These are phyloP conservation scores for Boeremia lycopersici DNA, from an alignment of 2,329 filamentous ascomycete genomes.

Conservation along the genomic window DNA sequence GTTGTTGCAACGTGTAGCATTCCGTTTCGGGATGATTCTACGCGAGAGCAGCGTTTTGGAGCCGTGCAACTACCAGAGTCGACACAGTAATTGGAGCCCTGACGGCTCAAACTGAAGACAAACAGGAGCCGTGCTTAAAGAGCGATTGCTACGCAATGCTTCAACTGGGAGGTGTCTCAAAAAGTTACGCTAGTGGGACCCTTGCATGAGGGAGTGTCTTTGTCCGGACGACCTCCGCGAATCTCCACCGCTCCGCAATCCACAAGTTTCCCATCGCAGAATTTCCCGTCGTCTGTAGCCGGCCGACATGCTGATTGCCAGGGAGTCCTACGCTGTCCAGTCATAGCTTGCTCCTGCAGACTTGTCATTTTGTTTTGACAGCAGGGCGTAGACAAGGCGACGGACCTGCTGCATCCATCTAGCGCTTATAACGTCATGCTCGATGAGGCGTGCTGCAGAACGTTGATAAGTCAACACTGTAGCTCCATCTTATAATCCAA, in stretches of 20 bases:
- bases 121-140: not conserved
- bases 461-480: not conserved
- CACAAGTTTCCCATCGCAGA: not conserved
- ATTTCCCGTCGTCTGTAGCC: not conserved
- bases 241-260: not conserved
- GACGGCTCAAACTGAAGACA: not conserved
- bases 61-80: not conserved
- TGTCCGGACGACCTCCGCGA: not conserved
- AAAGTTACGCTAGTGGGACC: slow-evolving; percentile 10
- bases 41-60: not conserved
- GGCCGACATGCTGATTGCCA: slow-evolving; percentile 3
- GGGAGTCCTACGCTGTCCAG: not conserved
- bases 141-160: not conserved
- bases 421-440: slow-evolving; percentile 7
- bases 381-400: not conserved
- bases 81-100: not conserved
- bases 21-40: slow-evolving; percentile 18
- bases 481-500: not conserved
- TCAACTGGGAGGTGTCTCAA: slow-evolving; percentile 11
- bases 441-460: not conserved
- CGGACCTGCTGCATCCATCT: slow-evolving; percentile 4
- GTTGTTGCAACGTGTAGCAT: slow-evolving; percentile 51
- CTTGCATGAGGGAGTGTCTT: slow-evolving; percentile 7
- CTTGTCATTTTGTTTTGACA: slow-evolving; percentile 1
- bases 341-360: not conserved